Evolutionary conservation across 2,329 filamentous ascomycete species (phyloP), one percentile per base, ranked within the genome.

Genomic region (Aspergillus chevalieri): DNA sequence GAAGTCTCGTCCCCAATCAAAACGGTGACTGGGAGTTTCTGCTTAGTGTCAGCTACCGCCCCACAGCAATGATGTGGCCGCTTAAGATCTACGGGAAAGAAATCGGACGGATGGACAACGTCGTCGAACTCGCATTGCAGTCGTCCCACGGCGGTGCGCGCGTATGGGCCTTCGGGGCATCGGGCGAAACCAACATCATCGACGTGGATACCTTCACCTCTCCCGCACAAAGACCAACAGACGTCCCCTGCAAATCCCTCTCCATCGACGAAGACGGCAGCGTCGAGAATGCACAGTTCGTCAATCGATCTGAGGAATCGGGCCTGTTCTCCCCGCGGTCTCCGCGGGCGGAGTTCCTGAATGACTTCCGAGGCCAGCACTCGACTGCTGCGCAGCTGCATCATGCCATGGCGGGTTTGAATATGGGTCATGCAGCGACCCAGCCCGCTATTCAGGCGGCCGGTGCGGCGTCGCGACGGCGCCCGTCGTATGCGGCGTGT

Each of bases 61-160:
- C 70, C 4, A 69, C 50, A 19, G 59, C 56, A 10, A 66, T 61
- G 55, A 62, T 68, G 58, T 80, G 77, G 76, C 77, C 78, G 3
- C 62, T 80, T 8, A 68, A 69, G 46, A 67, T 82, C 3, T 65
- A 68, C 12, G 79, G 79, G 7, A 75, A 73, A 44, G 63, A 74
- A 52, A 72, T 82, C 45, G 77, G 73, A 0, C 68, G 53, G 2
- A 64, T 78, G 19, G 55, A 66, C 3, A 70, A 68, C 6, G 57
- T 80, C 3, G 76, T 78, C 21, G 79, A 81, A 53, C 55, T 83
- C 8, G 71, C 76, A 0, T 60, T 82, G 12, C 59, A 77, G 68
- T 53, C 68, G 54, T 44, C 69, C 57, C 26, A 59, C 44, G 68
- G 67, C 1, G 68, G 73, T 17, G 67, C 80, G 26, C 66, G 71